phyloP scores from a whole-genome alignment of 2,329 filamentous ascomycete species.

The Tolypocladium inflatum region DNA sequence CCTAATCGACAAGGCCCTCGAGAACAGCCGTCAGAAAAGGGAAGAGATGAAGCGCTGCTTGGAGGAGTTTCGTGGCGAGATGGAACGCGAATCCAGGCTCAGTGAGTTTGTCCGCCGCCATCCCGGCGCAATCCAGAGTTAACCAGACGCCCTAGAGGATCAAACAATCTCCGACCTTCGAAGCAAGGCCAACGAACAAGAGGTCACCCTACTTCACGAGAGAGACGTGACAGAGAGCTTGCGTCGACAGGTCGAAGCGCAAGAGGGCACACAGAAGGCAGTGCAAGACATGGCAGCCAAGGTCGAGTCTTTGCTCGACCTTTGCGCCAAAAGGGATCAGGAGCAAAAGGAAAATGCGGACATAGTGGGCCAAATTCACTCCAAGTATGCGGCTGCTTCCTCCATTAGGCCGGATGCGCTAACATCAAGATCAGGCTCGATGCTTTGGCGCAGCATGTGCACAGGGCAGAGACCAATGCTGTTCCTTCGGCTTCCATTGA shows the following conservation, averaged over 20 bases:
- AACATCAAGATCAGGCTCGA: background rate
- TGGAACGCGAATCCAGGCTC: slow-evolving; percentile 10
- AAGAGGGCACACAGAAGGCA: slow-evolving; percentile 5
- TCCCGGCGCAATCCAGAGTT: background rate
- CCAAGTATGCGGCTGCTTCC: slow-evolving; percentile 8
- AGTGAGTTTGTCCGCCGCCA: slow-evolving; percentile 10
- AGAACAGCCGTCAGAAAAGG: slow-evolving; percentile 18
- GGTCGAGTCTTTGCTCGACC: slow-evolving; percentile 9
- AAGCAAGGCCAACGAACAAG: slow-evolving; percentile 9
- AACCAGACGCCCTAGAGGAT: slow-evolving; percentile 11
- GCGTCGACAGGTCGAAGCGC: slow-evolving; percentile 6
- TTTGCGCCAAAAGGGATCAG: background rate
- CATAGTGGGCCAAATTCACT: slow-evolving; percentile 4
- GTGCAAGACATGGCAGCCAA: slow-evolving; percentile 9
- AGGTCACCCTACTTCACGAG: slow-evolving; percentile 5
- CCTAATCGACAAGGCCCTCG: slow-evolving; percentile 16
- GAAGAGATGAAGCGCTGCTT: slow-evolving; percentile 21
- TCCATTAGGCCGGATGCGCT: background rate
- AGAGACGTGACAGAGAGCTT: slow-evolving; percentile 3
- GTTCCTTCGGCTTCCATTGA: background rate
- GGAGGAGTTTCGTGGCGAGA: slow-evolving; percentile 14
- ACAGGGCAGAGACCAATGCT: background rate
- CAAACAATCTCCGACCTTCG: slow-evolving; percentile 13
- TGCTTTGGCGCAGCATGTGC: background rate
- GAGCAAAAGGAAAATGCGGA: background rate